A percentile compares a stretch with the other conserved stretches of the same genome.
Conservation (phyloP, 1,139 yeast species). For the Hanseniaspora uvarum region DNA sequence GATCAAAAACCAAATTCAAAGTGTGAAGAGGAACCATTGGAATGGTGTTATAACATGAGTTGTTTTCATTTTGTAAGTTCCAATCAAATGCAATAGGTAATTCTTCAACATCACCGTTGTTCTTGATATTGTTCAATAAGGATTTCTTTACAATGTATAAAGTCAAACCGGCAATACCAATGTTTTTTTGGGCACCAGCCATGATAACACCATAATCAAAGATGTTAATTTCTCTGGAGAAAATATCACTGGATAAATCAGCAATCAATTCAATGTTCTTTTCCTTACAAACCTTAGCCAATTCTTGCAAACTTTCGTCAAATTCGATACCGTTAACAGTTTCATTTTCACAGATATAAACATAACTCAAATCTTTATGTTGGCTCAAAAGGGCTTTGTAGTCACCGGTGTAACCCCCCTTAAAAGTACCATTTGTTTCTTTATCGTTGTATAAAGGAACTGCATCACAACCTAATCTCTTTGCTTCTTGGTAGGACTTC, state of each 20-base stretch:
- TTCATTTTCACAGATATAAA: conserved; percentile 90
- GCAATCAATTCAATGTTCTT: conserved; percentile 72
- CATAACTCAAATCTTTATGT: conserved; percentile 58
- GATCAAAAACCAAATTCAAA: conserved; percentile 63
- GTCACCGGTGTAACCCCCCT: conserved; percentile 13
- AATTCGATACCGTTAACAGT: conserved; percentile 93
- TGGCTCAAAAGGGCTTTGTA: conserved; percentile 61
- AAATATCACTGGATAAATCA: conserved; percentile 87
- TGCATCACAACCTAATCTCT: conserved; percentile 67
- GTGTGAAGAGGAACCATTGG: conserved; percentile 87
- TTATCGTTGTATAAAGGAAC: conserved; percentile 34
- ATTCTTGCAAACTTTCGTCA: conserved; percentile 37
- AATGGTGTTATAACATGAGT: conserved; percentile 88
- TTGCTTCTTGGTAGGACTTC: conserved; percentile 78
- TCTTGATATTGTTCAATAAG: conserved; percentile 48
- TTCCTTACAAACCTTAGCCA: conserved; percentile 48
- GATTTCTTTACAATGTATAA: conserved; percentile 78
- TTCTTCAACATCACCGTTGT: conserved; percentile 55
- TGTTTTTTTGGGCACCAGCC: conserved; percentile 98
- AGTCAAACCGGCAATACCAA: conserved; percentile 91
- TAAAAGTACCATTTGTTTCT: neutral
- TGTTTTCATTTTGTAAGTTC: conserved; percentile 75
- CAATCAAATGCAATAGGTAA: conserved; percentile 82
- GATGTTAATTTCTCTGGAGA: conserved; percentile 71
- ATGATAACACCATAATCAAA: conserved; percentile 73